These are phyloP conservation scores for Rhizopogon roseolus DNA, from an alignment of 768 basidiomycete species.

Conservation along the genomic window DNA sequence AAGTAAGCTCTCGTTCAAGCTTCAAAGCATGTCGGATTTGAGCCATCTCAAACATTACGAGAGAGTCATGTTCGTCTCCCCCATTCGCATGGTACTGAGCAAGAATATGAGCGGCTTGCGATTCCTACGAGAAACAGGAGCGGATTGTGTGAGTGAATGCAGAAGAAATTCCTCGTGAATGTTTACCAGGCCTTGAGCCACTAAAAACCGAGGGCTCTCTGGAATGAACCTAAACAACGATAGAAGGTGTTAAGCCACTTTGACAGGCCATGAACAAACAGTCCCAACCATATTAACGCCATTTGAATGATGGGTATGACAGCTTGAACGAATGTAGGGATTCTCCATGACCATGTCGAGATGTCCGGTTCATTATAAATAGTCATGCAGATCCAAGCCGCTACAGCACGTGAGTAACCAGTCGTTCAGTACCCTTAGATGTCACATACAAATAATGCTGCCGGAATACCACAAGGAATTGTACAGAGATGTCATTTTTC, in stretches of 20 bases:
- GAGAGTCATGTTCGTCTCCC: slow-evolving; percentile 52
- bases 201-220: slow-evolving; percentile 64
- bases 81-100: slow-evolving; percentile 71
- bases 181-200: slow-evolving; percentile 54
- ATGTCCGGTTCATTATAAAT: slow-evolving; percentile 30
- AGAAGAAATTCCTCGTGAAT: neutral
- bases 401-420: slow-evolving; percentile 13
- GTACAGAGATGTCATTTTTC: slow-evolving; percentile 58
- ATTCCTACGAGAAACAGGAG: slow-evolving; percentile 33
- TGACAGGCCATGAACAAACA: neutral
- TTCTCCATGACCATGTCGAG: slow-evolving; percentile 58
- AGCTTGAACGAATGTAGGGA: slow-evolving; percentile 62
- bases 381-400: slow-evolving; percentile 45
- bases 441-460: slow-evolving; percentile 45
- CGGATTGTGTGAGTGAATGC: neutral
- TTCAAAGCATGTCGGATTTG: slow-evolving; percentile 68
- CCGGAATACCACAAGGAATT: slow-evolving; percentile 77
- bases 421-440: neutral
- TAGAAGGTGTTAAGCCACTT: neutral
- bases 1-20: slow-evolving; percentile 52
- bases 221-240: slow-evolving; percentile 48
- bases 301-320: slow-evolving; percentile 53
- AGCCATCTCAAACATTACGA: slow-evolving; percentile 47
- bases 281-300: slow-evolving; percentile 43
- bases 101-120: slow-evolving; percentile 54